Evolutionary conservation across 108 stramenopile genomes (phyloP).

Genomic region (Discostella pseudostelligera): DNA sequence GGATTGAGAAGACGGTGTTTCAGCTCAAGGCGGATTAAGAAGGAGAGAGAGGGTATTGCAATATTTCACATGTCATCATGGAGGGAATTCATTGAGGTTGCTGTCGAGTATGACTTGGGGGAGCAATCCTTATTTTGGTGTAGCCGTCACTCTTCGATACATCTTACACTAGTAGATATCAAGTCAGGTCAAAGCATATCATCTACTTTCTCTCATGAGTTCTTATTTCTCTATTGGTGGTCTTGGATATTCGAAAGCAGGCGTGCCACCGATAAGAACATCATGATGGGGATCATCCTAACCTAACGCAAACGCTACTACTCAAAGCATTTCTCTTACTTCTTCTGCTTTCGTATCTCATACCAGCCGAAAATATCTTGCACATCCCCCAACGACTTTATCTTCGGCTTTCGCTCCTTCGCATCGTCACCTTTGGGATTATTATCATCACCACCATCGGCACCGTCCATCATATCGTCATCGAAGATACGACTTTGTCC

Average conservation of each 20-base stretch:
- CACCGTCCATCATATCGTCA: not conserved
- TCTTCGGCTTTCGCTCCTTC: not conserved
- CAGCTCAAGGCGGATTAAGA: constrained; percentile 91
- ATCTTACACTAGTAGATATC: too few relatives aligned
- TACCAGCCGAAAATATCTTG: constrained; percentile 20
- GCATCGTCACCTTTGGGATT: not conserved
- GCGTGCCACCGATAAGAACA: too few relatives aligned
- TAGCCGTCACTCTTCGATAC: too few relatives aligned
- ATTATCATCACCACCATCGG: not conserved
- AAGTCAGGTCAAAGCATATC: too few relatives aligned
- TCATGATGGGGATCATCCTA: too few relatives aligned
- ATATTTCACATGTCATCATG: not conserved
- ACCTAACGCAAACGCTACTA: too few relatives aligned
- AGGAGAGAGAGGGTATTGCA: not conserved
- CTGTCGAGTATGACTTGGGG: too few relatives aligned
- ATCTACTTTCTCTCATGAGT: too few relatives aligned
- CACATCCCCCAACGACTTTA: constrained; percentile 11
- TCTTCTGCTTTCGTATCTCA: constrained; percentile 12
- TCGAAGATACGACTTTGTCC: not conserved
- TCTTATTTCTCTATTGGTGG: too few relatives aligned
- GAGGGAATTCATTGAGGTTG: not conserved
- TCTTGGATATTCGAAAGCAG: too few relatives aligned
- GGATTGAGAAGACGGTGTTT: constrained; percentile 79
- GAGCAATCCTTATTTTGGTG: too few relatives aligned
- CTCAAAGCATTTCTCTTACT: too few relatives aligned